A percentile compares a stretch with the other conserved stretches of the same genome.
These are phyloP conservation scores for Fusarium mundagurra DNA, from an alignment of 2,329 filamentous ascomycete species.

Conservation along the genomic window DNA sequence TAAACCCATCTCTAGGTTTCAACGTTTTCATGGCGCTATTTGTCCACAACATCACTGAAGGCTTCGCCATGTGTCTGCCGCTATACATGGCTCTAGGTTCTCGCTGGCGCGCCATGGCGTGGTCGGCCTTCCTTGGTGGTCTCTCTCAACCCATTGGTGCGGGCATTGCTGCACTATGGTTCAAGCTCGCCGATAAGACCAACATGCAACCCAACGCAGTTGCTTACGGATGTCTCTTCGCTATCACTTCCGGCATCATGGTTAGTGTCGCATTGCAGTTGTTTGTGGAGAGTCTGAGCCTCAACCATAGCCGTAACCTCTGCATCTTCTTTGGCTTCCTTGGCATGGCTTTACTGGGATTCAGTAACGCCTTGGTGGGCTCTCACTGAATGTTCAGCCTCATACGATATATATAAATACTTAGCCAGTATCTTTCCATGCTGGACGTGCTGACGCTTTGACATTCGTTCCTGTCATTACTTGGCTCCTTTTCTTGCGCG, in stretches of 20 bases:
- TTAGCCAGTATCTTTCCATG: not conserved
- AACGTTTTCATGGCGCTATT: constrained; percentile 95
- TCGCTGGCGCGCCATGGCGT: constrained; percentile 82
- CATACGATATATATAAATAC: not conserved
- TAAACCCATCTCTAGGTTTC: constrained; percentile 86
- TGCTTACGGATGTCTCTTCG: constrained; percentile 86
- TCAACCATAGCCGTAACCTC: constrained; percentile 81
- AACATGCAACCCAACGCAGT: constrained; percentile 62
- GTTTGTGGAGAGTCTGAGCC: constrained; percentile 83
- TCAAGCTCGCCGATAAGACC: constrained; percentile 71
- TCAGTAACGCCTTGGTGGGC: constrained; percentile 86
- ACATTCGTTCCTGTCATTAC: not conserved
- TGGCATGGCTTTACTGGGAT: constrained; percentile 86
- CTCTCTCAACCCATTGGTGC: constrained; percentile 89
- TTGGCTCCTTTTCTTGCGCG: constrained; percentile 19
- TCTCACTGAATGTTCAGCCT: constrained; percentile 48
- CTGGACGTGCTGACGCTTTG: not conserved
- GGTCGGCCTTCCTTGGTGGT: constrained; percentile 85
- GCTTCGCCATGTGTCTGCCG: constrained; percentile 92
- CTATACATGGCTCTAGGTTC: constrained; percentile 90
- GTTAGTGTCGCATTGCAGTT: constrained; percentile 89
- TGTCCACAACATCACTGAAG: constrained; percentile 98
- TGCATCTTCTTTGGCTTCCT: constrained; percentile 84
- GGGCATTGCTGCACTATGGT: constrained; percentile 85
- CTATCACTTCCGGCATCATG: constrained; percentile 93